These are phyloP conservation scores for Globisporangium nagaii DNA, from an alignment of 352 stramenopile species.

Conservation along the genomic window DNA sequence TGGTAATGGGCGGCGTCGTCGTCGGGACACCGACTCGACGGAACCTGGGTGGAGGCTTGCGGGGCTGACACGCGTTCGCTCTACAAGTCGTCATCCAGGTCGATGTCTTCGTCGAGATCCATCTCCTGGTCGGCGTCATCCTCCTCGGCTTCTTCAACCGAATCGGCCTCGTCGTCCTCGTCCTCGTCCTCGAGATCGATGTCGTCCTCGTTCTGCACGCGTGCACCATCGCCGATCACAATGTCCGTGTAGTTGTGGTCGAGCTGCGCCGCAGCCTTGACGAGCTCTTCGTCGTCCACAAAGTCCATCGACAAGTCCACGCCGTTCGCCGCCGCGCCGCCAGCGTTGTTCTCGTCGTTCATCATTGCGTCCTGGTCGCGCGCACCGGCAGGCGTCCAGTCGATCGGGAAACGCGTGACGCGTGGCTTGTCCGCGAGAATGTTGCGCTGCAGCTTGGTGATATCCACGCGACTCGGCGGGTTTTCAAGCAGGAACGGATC, in stretches of 20 bases:
- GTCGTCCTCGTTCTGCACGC: constrained; percentile 59
- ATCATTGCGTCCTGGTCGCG: constrained; percentile 40
- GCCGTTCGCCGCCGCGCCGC: constrained; percentile 9
- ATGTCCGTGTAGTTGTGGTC: constrained; percentile 89
- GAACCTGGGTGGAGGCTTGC: background rate
- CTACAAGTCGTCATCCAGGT: constrained; percentile 58
- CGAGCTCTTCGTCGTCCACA: constrained; percentile 80
- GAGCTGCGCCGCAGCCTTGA: constrained; percentile 79
- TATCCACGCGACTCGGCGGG: constrained; percentile 74
- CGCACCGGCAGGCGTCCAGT: constrained; percentile 84
- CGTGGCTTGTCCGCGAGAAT: constrained; percentile 97
- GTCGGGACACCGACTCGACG: too few relatives aligned
- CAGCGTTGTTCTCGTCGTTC: constrained; percentile 28
- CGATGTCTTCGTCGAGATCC: constrained; percentile 72
- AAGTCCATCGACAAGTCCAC: constrained; percentile 61
- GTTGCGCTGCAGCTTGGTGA: constrained; percentile 92
- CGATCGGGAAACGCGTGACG: constrained; percentile 94
- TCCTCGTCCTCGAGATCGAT: constrained; percentile 64
- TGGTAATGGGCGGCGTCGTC: background rate
- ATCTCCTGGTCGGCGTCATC: constrained; percentile 65
- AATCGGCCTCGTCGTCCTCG: constrained; percentile 36
- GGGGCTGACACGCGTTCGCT: background rate
- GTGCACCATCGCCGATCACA: constrained; percentile 61
- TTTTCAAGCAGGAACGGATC: constrained; percentile 86
- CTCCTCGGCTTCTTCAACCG: constrained; percentile 57